Evolutionary conservation across 176 grass and related monocot species (phyloP), one percentile per base, ranked within the genome.

Genomic region (Thinopyrum elongatum): DNA sequence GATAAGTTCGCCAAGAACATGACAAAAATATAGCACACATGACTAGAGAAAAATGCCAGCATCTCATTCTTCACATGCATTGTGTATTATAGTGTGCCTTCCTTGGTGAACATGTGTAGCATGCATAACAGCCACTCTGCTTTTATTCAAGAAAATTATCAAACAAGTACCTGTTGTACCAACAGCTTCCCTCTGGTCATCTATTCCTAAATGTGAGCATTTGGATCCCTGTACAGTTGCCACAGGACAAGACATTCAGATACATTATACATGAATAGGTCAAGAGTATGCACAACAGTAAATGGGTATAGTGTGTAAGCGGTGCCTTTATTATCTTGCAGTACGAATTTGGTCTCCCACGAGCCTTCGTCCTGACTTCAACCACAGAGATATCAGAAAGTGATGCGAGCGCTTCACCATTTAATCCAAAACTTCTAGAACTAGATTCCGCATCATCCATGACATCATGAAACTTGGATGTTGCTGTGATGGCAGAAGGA

Each of bases 351-450:
- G 96, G 93, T 74, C 88, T 92, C 44, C 96, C 96, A 80, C 93
- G 84, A 57, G 90, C 96, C 90, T 92, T 95, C 16, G 96, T 98
- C 81, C 86, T 90, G 81, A 98, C 81, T 94, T 98, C 91, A 57
- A 98, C 90, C 70, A 98, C 86, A 41, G 96, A 98, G 87, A 95
- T 91, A 92, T 98, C 88, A 84, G 91, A 95, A 86, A 98, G 96
- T 26, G 91, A 98, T 65, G 88, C 74, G 1, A 98, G 70, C 79
- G 84, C 87, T 76, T 95, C 96, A 88, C 96, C 93, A 88, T 90
- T 95, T 81, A 86, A 87, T 55, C 91, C 88, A 72, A 91, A 83
- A 84, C 79, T 90, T 85, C 47, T 73, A 72, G 58, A 59, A 67
- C 36, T 69, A 87, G 71, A 42, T 86, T 86, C 85, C 33, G 5